phyloP scores from a whole-genome alignment of 148 eudicot genomes.

The Vaccinium macrocarpon region DNA sequence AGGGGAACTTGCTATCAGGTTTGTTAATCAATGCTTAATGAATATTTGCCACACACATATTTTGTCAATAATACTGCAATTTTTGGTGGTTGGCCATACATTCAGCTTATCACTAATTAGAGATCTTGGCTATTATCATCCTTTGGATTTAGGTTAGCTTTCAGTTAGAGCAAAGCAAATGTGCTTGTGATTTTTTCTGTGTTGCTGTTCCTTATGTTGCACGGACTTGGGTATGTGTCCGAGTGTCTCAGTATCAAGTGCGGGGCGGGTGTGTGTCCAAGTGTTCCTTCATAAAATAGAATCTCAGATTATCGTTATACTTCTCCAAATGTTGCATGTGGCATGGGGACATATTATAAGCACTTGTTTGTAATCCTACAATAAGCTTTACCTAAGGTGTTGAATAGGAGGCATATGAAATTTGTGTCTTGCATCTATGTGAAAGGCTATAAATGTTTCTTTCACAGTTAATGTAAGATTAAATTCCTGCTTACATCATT shows the following conservation, averaged over 20 bases:
- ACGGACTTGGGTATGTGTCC: too few relatives aligned
- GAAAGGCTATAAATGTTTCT: not conserved
- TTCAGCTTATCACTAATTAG: not conserved
- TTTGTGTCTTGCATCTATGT: not conserved
- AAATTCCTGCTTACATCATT: not conserved
- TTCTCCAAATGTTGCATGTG: not conserved
- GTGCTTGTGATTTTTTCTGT: not conserved
- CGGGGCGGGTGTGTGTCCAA: not conserved
- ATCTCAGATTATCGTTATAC: not conserved
- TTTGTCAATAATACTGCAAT: not conserved
- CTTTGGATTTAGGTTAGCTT: not conserved
- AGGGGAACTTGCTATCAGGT: constrained; percentile 80
- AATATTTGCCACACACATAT: not conserved
- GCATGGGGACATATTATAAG: not conserved
- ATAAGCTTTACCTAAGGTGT: not conserved
- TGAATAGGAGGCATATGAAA: not conserved
- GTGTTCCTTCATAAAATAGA: not conserved
- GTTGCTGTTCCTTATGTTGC: too few relatives aligned
- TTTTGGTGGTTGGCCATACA: not conserved
- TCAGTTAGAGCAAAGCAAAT: not conserved
- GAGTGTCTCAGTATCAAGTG: too few relatives aligned
- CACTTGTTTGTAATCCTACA: not conserved
- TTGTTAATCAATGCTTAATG: constrained; percentile 2
- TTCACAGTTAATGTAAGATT: not conserved
- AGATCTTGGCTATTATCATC: not conserved